phyloP scores from a whole-genome alignment of 495 filamentous ascomycete species.

The Podospora comata region DNA sequence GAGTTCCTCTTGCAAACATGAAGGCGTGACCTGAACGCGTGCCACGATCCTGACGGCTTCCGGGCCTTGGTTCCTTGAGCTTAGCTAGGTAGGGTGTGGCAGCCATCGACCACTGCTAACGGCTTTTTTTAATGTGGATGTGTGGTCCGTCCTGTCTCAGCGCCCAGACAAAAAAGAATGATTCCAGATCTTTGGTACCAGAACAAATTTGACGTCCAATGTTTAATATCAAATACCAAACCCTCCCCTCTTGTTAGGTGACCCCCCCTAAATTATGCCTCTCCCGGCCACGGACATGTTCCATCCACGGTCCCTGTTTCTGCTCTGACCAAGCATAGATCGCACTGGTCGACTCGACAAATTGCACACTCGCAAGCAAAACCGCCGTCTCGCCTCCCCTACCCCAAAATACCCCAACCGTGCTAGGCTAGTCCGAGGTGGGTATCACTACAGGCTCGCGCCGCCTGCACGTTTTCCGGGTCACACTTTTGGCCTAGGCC shows the following conservation, averaged over 20 bases:
- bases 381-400: background rate
- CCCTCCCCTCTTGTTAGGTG: background rate
- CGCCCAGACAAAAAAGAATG: background rate
- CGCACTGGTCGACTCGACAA: background rate
- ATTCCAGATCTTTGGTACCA: constrained; percentile 16
- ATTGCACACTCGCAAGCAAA: background rate
- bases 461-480: constrained; percentile 20
- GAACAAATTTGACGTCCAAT: background rate
- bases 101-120: constrained; percentile 2
- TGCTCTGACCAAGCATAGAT: background rate
- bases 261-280: background rate
- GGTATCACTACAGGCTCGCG: constrained; percentile 16
- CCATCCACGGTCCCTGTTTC: background rate
- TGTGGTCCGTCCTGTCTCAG: background rate
- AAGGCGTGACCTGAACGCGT: constrained; percentile 10
- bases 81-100: constrained; percentile 1
- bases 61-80: constrained; percentile 18
- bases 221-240: background rate
- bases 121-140: constrained; percentile 8
- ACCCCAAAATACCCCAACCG: background rate
- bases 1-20: background rate
- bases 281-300: background rate
- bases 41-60: constrained; percentile 9
- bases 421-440: background rate
- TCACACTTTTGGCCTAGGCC: constrained; percentile 8